Conservation (phyloP, 306 rosid genomes). For the Lathyrus tuberosus region DNA sequence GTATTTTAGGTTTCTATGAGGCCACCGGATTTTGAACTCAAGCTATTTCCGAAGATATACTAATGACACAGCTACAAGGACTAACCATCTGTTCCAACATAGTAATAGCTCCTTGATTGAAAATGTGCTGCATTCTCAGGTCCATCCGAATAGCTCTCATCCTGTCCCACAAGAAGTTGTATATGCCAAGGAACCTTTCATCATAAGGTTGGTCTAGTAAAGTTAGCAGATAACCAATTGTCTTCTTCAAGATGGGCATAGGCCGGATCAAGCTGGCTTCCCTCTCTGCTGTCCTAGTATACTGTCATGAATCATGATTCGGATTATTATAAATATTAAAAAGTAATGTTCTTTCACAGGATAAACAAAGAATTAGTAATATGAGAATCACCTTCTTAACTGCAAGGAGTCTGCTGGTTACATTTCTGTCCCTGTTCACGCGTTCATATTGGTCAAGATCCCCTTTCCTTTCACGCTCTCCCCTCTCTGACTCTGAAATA, state of each 20-base stretch:
- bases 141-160: slow-evolving; percentile 99
- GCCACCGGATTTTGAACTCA: slow-evolving; percentile 20
- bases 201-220: slow-evolving; percentile 82
- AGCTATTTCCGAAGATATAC: slow-evolving; percentile 37
- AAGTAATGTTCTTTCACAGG: slow-evolving; percentile 7
- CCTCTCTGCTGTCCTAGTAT: slow-evolving; percentile 97
- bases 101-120: slow-evolving; percentile 75
- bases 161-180: slow-evolving; percentile 98
- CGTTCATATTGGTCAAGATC: slow-evolving; percentile 95
- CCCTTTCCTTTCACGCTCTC: slow-evolving; percentile 94
- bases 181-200: slow-evolving; percentile 74
- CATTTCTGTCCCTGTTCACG: slow-evolving; percentile 93
- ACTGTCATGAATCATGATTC: slow-evolving; percentile 52
- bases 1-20: slow-evolving; percentile 19
- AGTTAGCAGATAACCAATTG: slow-evolving; percentile 74
- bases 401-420: slow-evolving; percentile 78
- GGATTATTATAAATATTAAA: slow-evolving; percentile 26
- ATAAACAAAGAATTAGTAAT: slow-evolving; percentile 27
- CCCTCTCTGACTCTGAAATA: slow-evolving; percentile 86
- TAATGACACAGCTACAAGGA: slow-evolving; percentile 36
- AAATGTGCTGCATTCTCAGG: slow-evolving; percentile 96
- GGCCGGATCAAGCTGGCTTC: slow-evolving; percentile 93
- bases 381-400: slow-evolving; percentile 78
- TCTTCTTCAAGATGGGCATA: slow-evolving; percentile 78
- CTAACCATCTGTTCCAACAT: slow-evolving; percentile 96